phyloP scores from a whole-genome alignment of 805 yeast species.

The Barnettozyma californica region DNA sequence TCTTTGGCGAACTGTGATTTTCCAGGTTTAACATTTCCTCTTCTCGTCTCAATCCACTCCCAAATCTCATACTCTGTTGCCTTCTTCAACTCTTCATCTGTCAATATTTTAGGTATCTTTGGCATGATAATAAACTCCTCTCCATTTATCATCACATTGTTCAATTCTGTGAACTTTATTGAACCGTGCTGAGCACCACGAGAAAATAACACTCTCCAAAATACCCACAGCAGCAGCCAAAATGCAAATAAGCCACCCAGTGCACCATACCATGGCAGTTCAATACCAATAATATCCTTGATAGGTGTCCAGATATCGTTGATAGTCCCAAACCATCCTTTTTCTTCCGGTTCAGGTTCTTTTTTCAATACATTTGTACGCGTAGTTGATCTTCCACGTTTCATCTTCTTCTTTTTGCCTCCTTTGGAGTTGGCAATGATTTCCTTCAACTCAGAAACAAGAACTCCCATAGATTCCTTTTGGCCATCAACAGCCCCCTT shows the following conservation, averaged over 20 bases:
- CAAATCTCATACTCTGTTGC: constrained; percentile 23
- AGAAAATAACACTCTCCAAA: background rate
- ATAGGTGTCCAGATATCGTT: background rate
- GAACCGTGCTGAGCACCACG: background rate
- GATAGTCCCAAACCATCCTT: background rate
- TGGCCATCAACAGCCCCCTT: constrained; percentile 75
- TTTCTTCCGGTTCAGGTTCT: background rate
- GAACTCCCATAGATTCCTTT: constrained; percentile 44
- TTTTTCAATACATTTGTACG: background rate
- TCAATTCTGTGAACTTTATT: constrained; percentile 3
- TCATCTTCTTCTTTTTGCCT: constrained; percentile 14
- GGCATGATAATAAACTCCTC: constrained; percentile 21
- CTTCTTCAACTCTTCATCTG: constrained; percentile 1
- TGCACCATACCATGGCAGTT: background rate
- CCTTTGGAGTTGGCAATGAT: constrained; percentile 21
- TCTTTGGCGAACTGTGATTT: constrained; percentile 4
- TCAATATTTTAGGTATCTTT: constrained; percentile 8
- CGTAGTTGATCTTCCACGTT: constrained; percentile 1
- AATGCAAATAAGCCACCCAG: background rate
- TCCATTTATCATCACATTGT: constrained; percentile 21
- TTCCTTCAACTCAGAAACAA: constrained; percentile 38
- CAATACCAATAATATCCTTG: background rate
- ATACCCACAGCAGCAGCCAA: background rate
- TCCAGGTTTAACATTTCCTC: background rate
- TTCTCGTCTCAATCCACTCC: constrained; percentile 25